These are phyloP conservation scores for Pontederia crassipes DNA, from an alignment of 176 grass and related monocot species.

Conservation along the genomic window DNA sequence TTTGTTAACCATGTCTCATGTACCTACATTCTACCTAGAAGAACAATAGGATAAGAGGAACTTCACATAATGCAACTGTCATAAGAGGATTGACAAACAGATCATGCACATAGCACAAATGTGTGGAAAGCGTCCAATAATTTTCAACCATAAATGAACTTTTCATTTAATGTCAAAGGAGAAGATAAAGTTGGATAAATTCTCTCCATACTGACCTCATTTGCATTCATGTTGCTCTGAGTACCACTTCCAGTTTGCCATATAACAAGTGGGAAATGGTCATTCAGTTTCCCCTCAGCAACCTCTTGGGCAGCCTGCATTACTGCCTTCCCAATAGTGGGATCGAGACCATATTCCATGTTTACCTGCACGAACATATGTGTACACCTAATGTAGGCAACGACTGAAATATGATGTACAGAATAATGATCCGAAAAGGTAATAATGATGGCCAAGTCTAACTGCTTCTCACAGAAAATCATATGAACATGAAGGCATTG, in stretches of 20 bases:
- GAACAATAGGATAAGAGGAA: too few relatives aligned
- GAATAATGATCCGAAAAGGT: neutral
- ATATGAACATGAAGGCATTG: too few relatives aligned
- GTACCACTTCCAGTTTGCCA: conserved; percentile 99
- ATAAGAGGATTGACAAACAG: too few relatives aligned
- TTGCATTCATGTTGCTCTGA: conserved; percentile 99
- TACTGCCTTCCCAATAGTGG: conserved; percentile 70
- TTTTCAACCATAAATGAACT: too few relatives aligned
- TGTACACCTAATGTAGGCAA: neutral
- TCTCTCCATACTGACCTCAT: conserved; percentile 47
- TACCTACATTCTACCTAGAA: too few relatives aligned
- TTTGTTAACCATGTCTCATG: too few relatives aligned
- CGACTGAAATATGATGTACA: neutral
- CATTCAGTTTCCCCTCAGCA: conserved; percentile 69
- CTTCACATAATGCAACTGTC: too few relatives aligned
- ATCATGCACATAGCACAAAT: too few relatives aligned
- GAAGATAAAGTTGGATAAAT: too few relatives aligned
- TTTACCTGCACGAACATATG: conserved; percentile 54
- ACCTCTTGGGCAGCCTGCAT: conserved; percentile 89
- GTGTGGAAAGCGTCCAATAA: too few relatives aligned
- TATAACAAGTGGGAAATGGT: conserved; percentile 96
- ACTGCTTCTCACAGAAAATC: too few relatives aligned
- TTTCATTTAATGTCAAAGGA: too few relatives aligned
- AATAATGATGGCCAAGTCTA: neutral
- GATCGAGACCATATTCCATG: conserved; percentile 93